Percentiles rank a stretch among this genome's conserved stretches.
phyloP scores from a whole-genome alignment of 2,329 filamentous ascomycete species.

The Cytospora chrysosperma region DNA sequence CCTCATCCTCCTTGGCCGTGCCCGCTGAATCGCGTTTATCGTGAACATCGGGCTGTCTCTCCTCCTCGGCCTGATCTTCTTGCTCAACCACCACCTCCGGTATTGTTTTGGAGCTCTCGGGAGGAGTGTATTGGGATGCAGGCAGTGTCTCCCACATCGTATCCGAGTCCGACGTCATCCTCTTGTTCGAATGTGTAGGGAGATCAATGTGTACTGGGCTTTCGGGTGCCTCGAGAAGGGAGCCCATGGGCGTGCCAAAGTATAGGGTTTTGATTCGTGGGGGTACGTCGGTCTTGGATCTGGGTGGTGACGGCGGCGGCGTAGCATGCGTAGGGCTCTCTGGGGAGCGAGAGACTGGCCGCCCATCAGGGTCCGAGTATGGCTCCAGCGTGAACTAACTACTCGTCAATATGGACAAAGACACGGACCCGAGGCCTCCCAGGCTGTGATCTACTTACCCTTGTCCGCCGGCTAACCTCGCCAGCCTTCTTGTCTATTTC shows the following conservation, averaged over 20 bases:
- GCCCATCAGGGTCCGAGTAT: constrained; percentile 18
- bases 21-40: not conserved
- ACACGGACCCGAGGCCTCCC: constrained; percentile 16
- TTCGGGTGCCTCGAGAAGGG: constrained; percentile 22
- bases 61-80: not conserved
- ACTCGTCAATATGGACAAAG: constrained; percentile 19
- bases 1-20: not conserved
- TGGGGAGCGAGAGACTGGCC: constrained; percentile 15
- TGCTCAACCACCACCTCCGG: constrained; percentile 19
- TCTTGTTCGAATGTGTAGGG: constrained; percentile 13
- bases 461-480: constrained; percentile 74
- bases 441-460: constrained; percentile 51
- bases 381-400: constrained; percentile 23
- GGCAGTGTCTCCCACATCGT: constrained; percentile 32
- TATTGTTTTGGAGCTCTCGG: constrained; percentile 23
- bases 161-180: constrained; percentile 28
- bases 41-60: not conserved
- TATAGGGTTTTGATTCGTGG: constrained; percentile 32
- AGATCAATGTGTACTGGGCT: constrained; percentile 27
- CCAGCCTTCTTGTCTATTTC: constrained; percentile 87
- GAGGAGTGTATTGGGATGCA: constrained; percentile 31
- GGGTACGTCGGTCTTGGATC: constrained; percentile 22
- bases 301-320: constrained; percentile 23
- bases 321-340: constrained; percentile 23
- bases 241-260: constrained; percentile 26